Percentiles rank a stretch among this genome's conserved stretches.
phyloP scores from a whole-genome alignment of 169 alveolate genomes.

The Eimeria acervulina region DNA sequence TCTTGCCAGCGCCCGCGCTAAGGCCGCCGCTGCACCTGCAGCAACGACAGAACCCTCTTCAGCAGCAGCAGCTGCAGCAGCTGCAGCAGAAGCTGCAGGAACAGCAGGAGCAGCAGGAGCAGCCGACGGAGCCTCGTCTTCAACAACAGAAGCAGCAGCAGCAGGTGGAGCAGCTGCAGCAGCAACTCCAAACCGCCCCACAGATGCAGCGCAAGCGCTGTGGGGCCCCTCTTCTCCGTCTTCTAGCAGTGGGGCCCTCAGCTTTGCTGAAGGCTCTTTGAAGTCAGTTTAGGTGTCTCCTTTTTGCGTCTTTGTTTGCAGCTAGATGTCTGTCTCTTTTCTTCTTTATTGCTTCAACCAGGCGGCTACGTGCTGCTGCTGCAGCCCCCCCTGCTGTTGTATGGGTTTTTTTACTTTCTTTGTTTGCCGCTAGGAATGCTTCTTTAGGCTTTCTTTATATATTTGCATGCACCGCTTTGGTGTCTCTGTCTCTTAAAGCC shows the following conservation, averaged over 20 bases:
- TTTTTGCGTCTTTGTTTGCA: background rate
- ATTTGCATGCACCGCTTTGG: too few species aligned
- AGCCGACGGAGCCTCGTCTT: background rate
- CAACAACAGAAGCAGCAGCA: background rate
- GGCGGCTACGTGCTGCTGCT: background rate
- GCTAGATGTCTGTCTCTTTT: background rate
- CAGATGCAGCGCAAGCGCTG: background rate
- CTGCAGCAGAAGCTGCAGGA: background rate
- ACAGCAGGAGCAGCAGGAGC: background rate
- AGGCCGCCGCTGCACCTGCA: background rate
- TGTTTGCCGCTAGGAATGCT: too few species aligned
- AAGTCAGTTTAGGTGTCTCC: background rate
- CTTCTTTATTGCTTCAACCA: background rate
- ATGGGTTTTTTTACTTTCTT: too few species aligned
- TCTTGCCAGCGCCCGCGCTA: constrained; percentile 71
- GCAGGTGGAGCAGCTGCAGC: background rate
- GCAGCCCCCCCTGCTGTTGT: background rate
- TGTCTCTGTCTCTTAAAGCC: too few species aligned
- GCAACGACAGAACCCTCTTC: background rate
- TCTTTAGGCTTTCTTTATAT: too few species aligned
- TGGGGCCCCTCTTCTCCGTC: background rate
- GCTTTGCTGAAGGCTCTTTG: background rate
- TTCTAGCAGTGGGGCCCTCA: background rate
- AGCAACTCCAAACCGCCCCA: background rate
- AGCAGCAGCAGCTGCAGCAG: background rate